These are phyloP conservation scores for Aspergillus nidulans DNA, from an alignment of 495 filamentous ascomycete genomes.

Conservation along the genomic window DNA sequence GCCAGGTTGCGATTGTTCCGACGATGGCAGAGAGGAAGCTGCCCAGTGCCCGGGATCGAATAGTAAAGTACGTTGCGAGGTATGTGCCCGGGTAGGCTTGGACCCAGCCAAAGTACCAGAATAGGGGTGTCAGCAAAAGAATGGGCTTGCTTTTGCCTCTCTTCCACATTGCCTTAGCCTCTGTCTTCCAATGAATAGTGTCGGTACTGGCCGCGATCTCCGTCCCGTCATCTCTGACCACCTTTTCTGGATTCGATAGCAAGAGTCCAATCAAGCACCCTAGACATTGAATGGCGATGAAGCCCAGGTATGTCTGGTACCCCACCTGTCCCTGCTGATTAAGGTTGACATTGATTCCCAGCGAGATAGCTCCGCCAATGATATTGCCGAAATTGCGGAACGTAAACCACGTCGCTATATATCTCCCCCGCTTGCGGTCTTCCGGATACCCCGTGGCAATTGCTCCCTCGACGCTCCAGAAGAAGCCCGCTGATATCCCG, in stretches of 20 bases:
- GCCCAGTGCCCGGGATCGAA: slow-evolving; percentile 48
- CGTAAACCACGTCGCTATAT: slow-evolving; percentile 52
- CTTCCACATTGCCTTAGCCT: slow-evolving; percentile 27
- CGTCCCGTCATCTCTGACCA: slow-evolving; percentile 46
- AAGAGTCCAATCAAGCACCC: slow-evolving; percentile 45
- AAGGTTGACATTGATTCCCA: slow-evolving; percentile 47
- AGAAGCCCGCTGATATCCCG: slow-evolving; percentile 47
- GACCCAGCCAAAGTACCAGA: slow-evolving; percentile 51
- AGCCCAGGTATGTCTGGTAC: slow-evolving; percentile 46
- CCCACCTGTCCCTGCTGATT: slow-evolving; percentile 47
- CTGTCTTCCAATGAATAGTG: slow-evolving; percentile 35
- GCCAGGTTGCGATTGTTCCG: slow-evolving; percentile 35
- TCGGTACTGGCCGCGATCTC: neutral
- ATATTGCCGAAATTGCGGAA: slow-evolving; percentile 52
- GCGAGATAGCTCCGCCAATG: slow-evolving; percentile 50
- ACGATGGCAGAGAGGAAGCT: slow-evolving; percentile 44
- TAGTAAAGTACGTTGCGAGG: slow-evolving; percentile 54
- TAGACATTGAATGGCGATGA: slow-evolving; percentile 50
- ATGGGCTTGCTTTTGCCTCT: slow-evolving; percentile 42
- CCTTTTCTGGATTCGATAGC: slow-evolving; percentile 49
- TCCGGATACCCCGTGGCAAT: slow-evolving; percentile 53
- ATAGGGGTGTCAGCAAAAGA: slow-evolving; percentile 46
- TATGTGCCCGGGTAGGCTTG: slow-evolving; percentile 52
- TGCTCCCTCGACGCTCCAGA: slow-evolving; percentile 54
- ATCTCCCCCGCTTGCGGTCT: slow-evolving; percentile 47